These are phyloP conservation scores for Phanerochaete carnosa DNA, from an alignment of 768 basidiomycete species.

Conservation along the genomic window DNA sequence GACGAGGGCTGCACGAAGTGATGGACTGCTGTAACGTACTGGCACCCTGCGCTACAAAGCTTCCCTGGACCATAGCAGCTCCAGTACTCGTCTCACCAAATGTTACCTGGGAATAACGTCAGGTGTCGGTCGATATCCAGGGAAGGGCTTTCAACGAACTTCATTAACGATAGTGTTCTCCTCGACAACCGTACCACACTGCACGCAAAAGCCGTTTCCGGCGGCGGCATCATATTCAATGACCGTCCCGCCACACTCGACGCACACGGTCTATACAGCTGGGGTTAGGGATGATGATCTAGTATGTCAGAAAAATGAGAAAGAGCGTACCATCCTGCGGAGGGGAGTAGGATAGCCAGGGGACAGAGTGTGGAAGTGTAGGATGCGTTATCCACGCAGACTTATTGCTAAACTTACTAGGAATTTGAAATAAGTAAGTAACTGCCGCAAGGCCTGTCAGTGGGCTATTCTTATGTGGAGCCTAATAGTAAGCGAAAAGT, in stretches of 20 bases:
- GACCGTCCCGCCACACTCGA: slow-evolving; percentile 76
- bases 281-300: background rate
- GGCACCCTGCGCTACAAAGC: slow-evolving; percentile 86
- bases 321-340: too few species aligned
- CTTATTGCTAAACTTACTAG: too few species aligned
- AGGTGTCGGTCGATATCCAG: background rate
- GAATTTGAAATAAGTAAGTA: too few species aligned
- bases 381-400: too few species aligned
- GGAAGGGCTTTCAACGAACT: slow-evolving; percentile 13
- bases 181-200: slow-evolving; percentile 88
- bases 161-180: slow-evolving; percentile 94
- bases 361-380: too few species aligned
- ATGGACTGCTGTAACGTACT: slow-evolving; percentile 51
- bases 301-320: background rate
- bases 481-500: too few species aligned
- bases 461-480: too few species aligned
- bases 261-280: slow-evolving; percentile 49
- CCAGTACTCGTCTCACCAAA: slow-evolving; percentile 94
- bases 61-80: slow-evolving; percentile 93
- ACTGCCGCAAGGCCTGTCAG: too few species aligned
- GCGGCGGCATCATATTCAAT: slow-evolving; percentile 85
- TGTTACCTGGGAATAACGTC: slow-evolving; percentile 42
- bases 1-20: background rate
- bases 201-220: slow-evolving; percentile 81
- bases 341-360: too few species aligned